Base-by-base conservation (phyloP, 257 asterid genomes). In the Anisodus acutangulus region DNA sequence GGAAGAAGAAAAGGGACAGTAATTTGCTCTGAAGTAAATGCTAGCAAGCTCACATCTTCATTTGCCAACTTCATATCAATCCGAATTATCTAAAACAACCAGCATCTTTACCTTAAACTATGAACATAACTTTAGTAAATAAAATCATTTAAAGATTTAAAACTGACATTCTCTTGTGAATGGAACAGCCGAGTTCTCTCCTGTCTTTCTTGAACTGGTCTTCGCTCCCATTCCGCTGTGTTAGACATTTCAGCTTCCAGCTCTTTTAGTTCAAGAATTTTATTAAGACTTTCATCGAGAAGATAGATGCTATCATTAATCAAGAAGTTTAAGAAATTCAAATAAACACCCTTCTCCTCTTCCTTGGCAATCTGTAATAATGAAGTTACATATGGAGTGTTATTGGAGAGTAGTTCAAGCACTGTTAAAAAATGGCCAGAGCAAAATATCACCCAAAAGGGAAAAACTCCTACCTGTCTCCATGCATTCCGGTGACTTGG, bases 181-280 rank as follows among this genome's bases (percentile, higher is more conserved):
- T 94, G 98, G 93, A 95, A 94, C 82, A 91, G 92, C 45, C 97
- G 92, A 86, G 99, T 95, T 88, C 98, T 91, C 93, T 94, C 98
- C 92, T 95, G 99, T 87, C 98, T 92, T 89, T 94, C 99, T 84
- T 94, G 97, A 84, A 96, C 92, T 43, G 97, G 94, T 85, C 97
- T 91, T 82, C 89, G 90, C 90, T 97, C 99, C 99, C 99, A 97
- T 83, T 93, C 99, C 51, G 83, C 92, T 8, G 91, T 91, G 86
- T 97, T 97, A 54, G 98, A 93, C 97, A 97, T 97, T 94, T 97
- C 98, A 66, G 98, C 97, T 90, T 95, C 99, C 81, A 95, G 86
- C 90, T 90, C 98, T 95, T 96, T 96, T 49, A 89, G 91, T 87
- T 94, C 99, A 80, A 96, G 98, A 87, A 96, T 96, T 88, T 96